Percentiles rank a stretch among this genome's conserved stretches.
These are phyloP conservation scores for Penicillium verhagenii DNA, from an alignment of 495 filamentous ascomycete species.

Conservation along the genomic window DNA sequence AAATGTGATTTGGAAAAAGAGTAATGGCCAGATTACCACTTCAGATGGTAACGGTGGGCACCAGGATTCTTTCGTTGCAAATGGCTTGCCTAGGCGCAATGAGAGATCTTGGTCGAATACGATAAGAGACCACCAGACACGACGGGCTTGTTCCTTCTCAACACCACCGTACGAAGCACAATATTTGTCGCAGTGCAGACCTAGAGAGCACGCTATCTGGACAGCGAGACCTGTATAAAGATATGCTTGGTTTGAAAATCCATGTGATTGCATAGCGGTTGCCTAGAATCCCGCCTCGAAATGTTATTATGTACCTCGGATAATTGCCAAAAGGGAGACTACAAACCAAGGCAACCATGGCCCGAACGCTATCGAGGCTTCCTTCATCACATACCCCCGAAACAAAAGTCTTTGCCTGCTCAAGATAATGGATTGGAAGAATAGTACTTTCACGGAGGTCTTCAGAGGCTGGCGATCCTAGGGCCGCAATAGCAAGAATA, in stretches of 20 bases:
- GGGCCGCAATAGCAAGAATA: not conserved
- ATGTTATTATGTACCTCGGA: too few relatives aligned
- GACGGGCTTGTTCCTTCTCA: not conserved
- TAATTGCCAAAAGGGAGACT: too few relatives aligned
- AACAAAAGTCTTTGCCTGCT: not conserved
- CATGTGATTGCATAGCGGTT: not conserved
- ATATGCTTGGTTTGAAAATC: not conserved
- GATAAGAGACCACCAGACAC: not conserved
- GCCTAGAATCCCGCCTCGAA: too few relatives aligned
- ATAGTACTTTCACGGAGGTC: too few relatives aligned
- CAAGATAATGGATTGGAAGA: not conserved
- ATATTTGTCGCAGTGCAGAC: not conserved
- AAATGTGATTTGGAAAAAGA: not conserved
- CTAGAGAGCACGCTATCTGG: not conserved
- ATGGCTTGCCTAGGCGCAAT: not conserved
- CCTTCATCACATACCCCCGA: not conserved
- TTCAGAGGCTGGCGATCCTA: not conserved
- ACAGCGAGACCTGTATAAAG: not conserved
- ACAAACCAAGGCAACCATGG: not conserved
- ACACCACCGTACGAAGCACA: not conserved
- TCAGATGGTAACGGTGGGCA: not conserved
- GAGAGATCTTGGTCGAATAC: not conserved
- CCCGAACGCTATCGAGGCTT: not conserved
- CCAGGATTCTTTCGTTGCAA: not conserved
- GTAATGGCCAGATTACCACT: not conserved